These are phyloP conservation scores for Gracilaria caudata DNA, from an alignment of 23 red algal species.

Conservation along the genomic window DNA sequence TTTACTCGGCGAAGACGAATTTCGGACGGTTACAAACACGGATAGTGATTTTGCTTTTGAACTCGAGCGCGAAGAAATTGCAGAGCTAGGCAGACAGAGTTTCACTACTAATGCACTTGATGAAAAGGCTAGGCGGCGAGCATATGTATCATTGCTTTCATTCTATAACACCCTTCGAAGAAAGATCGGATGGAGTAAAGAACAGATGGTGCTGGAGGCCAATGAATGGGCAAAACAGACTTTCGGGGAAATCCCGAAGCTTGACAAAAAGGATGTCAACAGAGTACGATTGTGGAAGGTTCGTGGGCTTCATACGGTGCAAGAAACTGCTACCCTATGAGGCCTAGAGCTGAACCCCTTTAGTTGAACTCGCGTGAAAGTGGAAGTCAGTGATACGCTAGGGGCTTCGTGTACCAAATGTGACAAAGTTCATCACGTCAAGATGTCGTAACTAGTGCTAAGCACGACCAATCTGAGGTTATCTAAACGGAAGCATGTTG, in stretches of 20 bases:
- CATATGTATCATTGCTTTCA: constrained; percentile 49
- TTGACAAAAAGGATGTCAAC: constrained; percentile 7
- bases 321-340: neutral
- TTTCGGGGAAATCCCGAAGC: constrained; percentile 44
- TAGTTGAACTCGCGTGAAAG: too few species aligned
- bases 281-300: constrained; percentile 21
- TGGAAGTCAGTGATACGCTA: too few species aligned
- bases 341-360: neutral
- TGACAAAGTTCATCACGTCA: too few species aligned
- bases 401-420: too few species aligned
- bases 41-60: constrained; percentile 19
- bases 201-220: constrained; percentile 18
- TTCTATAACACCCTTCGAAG: constrained; percentile 30
- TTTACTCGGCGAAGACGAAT: constrained; percentile 29
- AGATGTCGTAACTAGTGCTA: too few species aligned
- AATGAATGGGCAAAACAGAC: constrained; percentile 52
- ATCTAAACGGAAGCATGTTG: too few species aligned
- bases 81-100: neutral
- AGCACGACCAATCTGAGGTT: too few species aligned
- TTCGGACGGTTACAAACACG: constrained; percentile 3
- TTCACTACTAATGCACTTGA: neutral
- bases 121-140: constrained; percentile 33
- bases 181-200: constrained; percentile 42
- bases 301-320: neutral
- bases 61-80: constrained; percentile 1